Evolutionary conservation across 495 filamentous ascomycete genomes (phyloP), one percentile per base, ranked within the genome.

Genomic region (Hamigera avellanea): DNA sequence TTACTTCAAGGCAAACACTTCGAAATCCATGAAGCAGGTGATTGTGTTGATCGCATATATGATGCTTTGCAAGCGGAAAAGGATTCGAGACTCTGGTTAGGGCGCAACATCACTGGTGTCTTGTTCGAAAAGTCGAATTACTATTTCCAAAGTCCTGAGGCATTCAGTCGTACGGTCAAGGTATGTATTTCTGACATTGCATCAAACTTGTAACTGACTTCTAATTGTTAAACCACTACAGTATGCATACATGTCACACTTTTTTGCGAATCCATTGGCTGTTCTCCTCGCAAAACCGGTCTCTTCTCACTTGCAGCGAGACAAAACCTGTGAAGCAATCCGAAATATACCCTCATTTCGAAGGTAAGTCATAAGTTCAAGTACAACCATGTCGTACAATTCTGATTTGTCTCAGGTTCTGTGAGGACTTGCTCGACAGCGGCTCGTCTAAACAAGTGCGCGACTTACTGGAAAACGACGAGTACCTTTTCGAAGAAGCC

Each of bases 211-310:
- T 9, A 23, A 23, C 30, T 10, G 6, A 23, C 16, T 14, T n/a
- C 7, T 6, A 14, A 12, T 19, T 12, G 1, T 12, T 12, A 5
- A 9, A 23, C 21, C 21, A 23, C 9, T 23, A 9, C 43, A 93
- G 81, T 95, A 95, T 59, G 75, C 79, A 10, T 89, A 91, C 45
- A 95, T 98, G 89, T 86, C 81, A 19, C 86, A 94, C 54, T 95
- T 93, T 54, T 96, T 89, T 50, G 83, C 83, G 27, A 95, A 96
- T 53, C 75, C 84, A 0, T 60, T 94, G n/a, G 81, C 83, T 29
- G 59, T 86, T 13, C 62, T 93, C 25, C 64, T 71, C 6, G 49
- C 49, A 32, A 43, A 66, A 2, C 40, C 70, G 0, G 33, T 76
- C 15, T 32, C 36, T 15, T 33, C 35, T 5, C 30, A 32, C 3